Base-by-base conservation (phyloP, 2,329 filamentous ascomycete genomes). In the Neofusicoccum umdonicola region DNA sequence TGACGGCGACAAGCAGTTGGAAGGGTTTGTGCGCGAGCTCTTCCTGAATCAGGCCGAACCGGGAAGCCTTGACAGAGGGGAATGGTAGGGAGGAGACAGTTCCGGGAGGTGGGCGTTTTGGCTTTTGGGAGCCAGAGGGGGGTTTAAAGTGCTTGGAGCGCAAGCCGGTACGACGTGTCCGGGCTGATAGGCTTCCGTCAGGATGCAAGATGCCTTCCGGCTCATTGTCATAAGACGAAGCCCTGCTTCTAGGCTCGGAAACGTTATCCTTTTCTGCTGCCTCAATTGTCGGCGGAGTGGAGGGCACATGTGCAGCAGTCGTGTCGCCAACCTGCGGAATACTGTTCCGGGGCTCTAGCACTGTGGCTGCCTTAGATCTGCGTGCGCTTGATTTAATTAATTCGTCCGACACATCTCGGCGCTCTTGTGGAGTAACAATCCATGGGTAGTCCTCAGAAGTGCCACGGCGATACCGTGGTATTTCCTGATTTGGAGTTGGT, bases 1-100 rank as follows among this genome's bases (percentile, higher is more conserved):
- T 92, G 4, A 93, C 88, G 12, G 90, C 92, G 35, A 97, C 82
- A 1, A 97, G 84, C 1, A 97, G 85, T 68, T 88, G 88, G 75
- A 96, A 97, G 0, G 93, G 90, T 64, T 92, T 84, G 57, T 85
- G 77, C 1, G 88, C 87, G 15, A 96, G 85, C 68, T 88, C 85
- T 74, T 97, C 93, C 74, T 97, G 93, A 42, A 97, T 87, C 1
- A 97, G 83, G 0, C 93, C 93, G 72, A 96, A 97, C 13, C 22
- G 37, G 1, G 15, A 4, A 9, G 66, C 58, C 4, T 47, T 31
- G n/a, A 63, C 17, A 4, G 58, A 42, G 5, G 66, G 66, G 17
- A 67, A 67, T 3, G 63, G 63, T 8, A 67, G 31, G 12, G 42
- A 48, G 6, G 66, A 64, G 8, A 64, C 37, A 17, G 52, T 62